These are phyloP conservation scores for Dryas octopetala DNA, from an alignment of 306 rosid genomes.

Conservation along the genomic window DNA sequence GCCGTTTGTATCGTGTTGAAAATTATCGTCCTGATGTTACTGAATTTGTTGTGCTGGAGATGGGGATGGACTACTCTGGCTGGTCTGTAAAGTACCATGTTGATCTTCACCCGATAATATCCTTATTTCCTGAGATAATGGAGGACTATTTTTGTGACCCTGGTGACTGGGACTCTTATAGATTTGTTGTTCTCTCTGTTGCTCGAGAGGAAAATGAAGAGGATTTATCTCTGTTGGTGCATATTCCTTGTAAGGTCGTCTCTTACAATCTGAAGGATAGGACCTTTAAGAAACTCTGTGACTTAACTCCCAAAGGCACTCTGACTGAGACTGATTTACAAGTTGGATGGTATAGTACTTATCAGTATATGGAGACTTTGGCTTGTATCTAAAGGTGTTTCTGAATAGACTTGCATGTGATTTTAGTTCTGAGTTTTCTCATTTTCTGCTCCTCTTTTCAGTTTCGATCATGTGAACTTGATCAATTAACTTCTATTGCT, in stretches of 20 bases:
- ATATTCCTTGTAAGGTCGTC: conserved; percentile 6
- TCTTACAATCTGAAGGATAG: conserved; percentile 6
- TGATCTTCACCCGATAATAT: background rate
- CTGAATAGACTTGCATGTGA: too few species aligned
- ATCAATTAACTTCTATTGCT: too few species aligned
- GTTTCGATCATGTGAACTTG: too few species aligned
- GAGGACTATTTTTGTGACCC: too few species aligned
- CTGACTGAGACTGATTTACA: background rate
- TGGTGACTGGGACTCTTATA: background rate
- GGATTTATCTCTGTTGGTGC: conserved; percentile 8
- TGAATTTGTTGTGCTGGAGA: conserved; percentile 21
- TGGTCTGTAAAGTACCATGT: conserved; percentile 32
- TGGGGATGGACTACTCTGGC: conserved; percentile 22
- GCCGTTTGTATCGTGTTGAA: conserved; percentile 20
- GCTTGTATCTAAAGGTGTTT: background rate
- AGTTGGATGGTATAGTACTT: background rate
- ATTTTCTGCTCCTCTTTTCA: background rate
- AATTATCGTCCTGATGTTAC: background rate
- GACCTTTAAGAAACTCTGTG: too few species aligned
- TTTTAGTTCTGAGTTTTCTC: too few species aligned
- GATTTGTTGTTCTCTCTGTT: conserved; percentile 8
- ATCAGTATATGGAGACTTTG: background rate
- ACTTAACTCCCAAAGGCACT: background rate
- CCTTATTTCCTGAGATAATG: too few species aligned
- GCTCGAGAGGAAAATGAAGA: background rate